A percentile compares a stretch with the other conserved stretches of the same genome.
Conservation (phyloP, 768 basidiomycete genomes). For the Mycena amicta region DNA sequence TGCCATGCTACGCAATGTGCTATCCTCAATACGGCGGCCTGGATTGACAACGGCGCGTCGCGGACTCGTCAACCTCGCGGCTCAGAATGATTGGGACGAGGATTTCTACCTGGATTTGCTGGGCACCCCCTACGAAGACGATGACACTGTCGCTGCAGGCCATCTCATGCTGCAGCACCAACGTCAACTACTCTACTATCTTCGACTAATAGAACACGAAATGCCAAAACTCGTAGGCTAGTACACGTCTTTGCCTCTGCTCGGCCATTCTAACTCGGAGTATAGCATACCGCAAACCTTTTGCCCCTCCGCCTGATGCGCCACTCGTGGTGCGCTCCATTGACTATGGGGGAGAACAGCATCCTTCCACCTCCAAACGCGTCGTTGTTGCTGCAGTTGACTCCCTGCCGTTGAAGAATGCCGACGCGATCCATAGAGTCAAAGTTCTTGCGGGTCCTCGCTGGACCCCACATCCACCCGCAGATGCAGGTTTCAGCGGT, state of each 20-base stretch:
- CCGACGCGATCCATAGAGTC: slow-evolving; percentile 77
- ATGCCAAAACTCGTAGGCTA: slow-evolving; percentile 84
- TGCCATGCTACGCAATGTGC: not conserved
- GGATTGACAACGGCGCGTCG: not conserved
- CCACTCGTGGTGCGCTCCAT: slow-evolving; percentile 76
- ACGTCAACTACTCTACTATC: slow-evolving; percentile 71
- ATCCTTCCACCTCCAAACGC: slow-evolving; percentile 72
- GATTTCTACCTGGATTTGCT: slow-evolving; percentile 48
- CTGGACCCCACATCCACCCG: slow-evolving; percentile 77
- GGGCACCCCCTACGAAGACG: slow-evolving; percentile 46
- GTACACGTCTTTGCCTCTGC: slow-evolving; percentile 15
- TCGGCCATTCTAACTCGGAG: too few species aligned
- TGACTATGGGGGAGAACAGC: slow-evolving; percentile 75
- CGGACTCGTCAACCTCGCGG: slow-evolving; percentile 37
- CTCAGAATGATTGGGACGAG: slow-evolving; percentile 40
- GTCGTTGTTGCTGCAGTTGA: slow-evolving; percentile 76
- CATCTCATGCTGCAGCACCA: slow-evolving; percentile 77
- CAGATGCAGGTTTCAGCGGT: slow-evolving; percentile 62
- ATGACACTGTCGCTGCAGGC: slow-evolving; percentile 70
- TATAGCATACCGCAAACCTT: slow-evolving; percentile 83
- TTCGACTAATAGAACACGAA: slow-evolving; percentile 87
- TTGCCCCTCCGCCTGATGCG: slow-evolving; percentile 60
- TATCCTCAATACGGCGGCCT: not conserved
- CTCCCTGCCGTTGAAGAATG: slow-evolving; percentile 63
- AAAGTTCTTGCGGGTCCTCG: slow-evolving; percentile 87